Conservation (phyloP, 1,284 basidiomycete species). For the Cyathus olla region DNA sequence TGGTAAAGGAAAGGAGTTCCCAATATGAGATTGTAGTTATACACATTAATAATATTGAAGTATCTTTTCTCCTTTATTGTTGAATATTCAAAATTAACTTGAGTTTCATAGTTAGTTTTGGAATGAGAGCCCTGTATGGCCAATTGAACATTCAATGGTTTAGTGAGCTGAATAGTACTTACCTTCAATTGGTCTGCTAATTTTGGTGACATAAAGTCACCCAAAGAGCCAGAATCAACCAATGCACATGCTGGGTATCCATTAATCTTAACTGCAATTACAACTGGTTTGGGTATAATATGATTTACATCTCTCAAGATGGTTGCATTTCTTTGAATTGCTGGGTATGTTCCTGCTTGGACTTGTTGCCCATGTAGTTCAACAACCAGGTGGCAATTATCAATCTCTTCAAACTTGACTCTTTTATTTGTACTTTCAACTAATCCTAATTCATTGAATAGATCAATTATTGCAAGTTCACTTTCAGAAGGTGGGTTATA, state of each 20-base stretch:
- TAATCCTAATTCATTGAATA: not conserved
- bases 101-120: constrained; percentile 11
- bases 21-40: constrained; percentile 37
- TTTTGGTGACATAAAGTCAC: constrained; percentile 46
- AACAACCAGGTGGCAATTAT: not conserved
- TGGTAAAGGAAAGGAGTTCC: constrained; percentile 41
- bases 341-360: not conserved
- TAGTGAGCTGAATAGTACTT: constrained; percentile 11
- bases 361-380: not conserved
- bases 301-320: not conserved
- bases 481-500: no score
- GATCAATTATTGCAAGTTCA: not conserved
- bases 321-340: not conserved
- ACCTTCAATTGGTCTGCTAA: constrained; percentile 44
- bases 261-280: constrained; percentile 35
- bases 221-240: constrained; percentile 43
- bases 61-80: constrained; percentile 19
- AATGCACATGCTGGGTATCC: constrained; percentile 31
- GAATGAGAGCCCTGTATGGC: constrained; percentile 22
- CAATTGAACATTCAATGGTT: constrained; percentile 20
- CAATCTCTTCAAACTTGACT: not conserved
- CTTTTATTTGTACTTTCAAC: not conserved
- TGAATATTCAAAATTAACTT: constrained; percentile 34
- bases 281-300: constrained; percentile 32
- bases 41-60: constrained; percentile 34